A percentile compares a stretch with the other conserved stretches of the same genome.
phyloP scores from a whole-genome alignment of 2,329 filamentous ascomycete species.

The Orbilia blumenaviensis region DNA sequence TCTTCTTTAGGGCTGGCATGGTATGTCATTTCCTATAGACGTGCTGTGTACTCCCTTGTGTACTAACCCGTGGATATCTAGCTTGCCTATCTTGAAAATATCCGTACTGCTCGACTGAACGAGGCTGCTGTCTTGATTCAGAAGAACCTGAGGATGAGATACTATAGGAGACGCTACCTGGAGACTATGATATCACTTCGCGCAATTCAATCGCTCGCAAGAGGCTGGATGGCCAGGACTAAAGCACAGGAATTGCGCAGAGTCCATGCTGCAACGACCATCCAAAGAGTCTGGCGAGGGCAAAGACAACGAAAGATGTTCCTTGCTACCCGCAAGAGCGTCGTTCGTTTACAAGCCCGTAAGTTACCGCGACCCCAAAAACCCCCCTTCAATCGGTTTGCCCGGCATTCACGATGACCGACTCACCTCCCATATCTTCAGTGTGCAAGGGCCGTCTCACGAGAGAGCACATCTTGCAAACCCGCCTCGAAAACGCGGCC shows the following conservation, averaged over 20 bases:
- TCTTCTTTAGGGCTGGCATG: conserved; percentile 99
- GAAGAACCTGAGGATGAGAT: conserved; percentile 95
- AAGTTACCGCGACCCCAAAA: conserved; percentile 51
- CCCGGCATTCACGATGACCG: conserved; percentile 53
- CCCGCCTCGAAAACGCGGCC: conserved; percentile 89
- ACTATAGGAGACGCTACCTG: conserved; percentile 90
- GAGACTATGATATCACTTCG: conserved; percentile 84
- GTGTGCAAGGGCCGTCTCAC: conserved; percentile 81
- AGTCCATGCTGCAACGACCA: conserved; percentile 87
- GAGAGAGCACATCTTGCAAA: conserved; percentile 91
- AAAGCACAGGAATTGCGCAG: conserved; percentile 81
- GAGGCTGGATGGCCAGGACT: conserved; percentile 80
- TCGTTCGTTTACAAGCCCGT: conserved; percentile 83
- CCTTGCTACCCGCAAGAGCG: conserved; percentile 78
- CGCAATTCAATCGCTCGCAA: conserved; percentile 77
- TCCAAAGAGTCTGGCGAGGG: conserved; percentile 94
- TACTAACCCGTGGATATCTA: conserved; percentile 29
- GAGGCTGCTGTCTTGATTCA: conserved; percentile 97
- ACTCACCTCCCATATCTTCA: conserved; percentile 60
- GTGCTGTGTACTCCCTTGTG: not conserved
- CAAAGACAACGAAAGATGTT: conserved; percentile 87
- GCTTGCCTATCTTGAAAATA: conserved; percentile 93
- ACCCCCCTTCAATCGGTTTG: conserved; percentile 54
- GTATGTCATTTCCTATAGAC: conserved; percentile 48
- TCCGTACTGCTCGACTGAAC: conserved; percentile 88